phyloP scores from a whole-genome alignment of 768 basidiomycete genomes.

The Tremella mesenterica region DNA sequence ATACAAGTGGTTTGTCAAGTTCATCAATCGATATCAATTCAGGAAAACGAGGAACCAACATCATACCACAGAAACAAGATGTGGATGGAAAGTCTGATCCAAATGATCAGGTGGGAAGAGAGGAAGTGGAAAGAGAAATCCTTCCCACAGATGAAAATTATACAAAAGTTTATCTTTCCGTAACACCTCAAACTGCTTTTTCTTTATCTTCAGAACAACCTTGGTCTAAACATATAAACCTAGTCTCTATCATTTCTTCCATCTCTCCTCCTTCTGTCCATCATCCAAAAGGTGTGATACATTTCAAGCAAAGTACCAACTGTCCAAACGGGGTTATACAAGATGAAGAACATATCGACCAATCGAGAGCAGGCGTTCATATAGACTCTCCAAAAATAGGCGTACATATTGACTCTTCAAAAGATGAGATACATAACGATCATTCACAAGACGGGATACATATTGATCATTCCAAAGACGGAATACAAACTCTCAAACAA shows the following conservation, averaged over 20 bases:
- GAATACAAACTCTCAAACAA: slow-evolving; percentile 33
- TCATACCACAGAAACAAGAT: no score
- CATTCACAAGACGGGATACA: slow-evolving; percentile 3
- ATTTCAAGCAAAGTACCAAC: no score
- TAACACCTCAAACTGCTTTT: slow-evolving; percentile 11
- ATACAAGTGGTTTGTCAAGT: no score
- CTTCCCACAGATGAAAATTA: slow-evolving; percentile 7
- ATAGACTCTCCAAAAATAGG: no score
- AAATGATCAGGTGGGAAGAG: no score
- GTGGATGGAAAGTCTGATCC: no score
- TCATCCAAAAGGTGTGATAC: slow-evolving; percentile 18
- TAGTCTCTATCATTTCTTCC: slow-evolving; percentile 27
- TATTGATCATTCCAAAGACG: slow-evolving; percentile 4
- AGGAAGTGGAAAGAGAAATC: no score
- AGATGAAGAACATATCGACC: slow-evolving; percentile 1
- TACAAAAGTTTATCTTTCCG: slow-evolving; percentile 33
- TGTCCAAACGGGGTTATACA: no score
- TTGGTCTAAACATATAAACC: slow-evolving; percentile 36
- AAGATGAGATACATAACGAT: slow-evolving; percentile 34
- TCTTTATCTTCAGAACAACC: slow-evolving; percentile 21
- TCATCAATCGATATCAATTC: no score
- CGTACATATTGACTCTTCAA: no score
- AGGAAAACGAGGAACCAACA: no score
- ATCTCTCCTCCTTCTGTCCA: slow-evolving; percentile 9
- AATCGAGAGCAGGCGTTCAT: no score